Percentiles rank a stretch among this genome's conserved stretches.
Evolutionary conservation across 176 grass and related monocot genomes (phyloP).

Genomic region (Secale cereale): DNA sequence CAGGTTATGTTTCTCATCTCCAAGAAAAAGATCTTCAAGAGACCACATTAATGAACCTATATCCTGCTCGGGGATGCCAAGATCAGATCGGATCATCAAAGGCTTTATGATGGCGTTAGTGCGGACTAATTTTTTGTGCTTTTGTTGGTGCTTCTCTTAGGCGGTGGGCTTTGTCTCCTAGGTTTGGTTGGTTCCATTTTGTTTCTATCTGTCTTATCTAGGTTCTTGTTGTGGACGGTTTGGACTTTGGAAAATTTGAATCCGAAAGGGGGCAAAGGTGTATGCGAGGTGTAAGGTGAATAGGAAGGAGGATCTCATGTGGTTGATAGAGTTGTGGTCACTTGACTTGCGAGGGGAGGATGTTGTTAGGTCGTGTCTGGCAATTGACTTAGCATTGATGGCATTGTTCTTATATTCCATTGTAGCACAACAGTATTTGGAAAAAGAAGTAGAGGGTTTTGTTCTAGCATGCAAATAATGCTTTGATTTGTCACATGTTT

Average conservation of each 20-base stretch:
- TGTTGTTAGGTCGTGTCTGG: neutral
- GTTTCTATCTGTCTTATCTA: neutral
- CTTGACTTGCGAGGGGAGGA: neutral
- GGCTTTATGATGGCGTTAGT: no score
- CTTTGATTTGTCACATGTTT: no score
- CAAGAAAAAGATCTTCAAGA: no score
- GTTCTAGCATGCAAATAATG: no score
- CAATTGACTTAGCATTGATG: neutral
- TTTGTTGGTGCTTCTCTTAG: neutral
- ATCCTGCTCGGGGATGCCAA: no score
- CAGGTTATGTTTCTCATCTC: no score
- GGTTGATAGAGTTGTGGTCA: no score
- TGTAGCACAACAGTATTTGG: neutral
- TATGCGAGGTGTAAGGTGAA: no score
- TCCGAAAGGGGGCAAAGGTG: neutral
- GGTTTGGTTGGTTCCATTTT: neutral
- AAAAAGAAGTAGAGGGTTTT: no score
- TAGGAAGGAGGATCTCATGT: neutral
- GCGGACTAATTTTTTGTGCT: neutral
- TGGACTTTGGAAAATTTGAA: constrained; percentile 42
- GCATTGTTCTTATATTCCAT: neutral
- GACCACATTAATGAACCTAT: no score
- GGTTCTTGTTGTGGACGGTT: neutral
- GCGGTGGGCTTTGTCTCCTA: neutral
- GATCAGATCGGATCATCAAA: no score